These are phyloP conservation scores for Didymella keratinophila DNA, from an alignment of 2,329 filamentous ascomycete genomes.

Conservation along the genomic window DNA sequence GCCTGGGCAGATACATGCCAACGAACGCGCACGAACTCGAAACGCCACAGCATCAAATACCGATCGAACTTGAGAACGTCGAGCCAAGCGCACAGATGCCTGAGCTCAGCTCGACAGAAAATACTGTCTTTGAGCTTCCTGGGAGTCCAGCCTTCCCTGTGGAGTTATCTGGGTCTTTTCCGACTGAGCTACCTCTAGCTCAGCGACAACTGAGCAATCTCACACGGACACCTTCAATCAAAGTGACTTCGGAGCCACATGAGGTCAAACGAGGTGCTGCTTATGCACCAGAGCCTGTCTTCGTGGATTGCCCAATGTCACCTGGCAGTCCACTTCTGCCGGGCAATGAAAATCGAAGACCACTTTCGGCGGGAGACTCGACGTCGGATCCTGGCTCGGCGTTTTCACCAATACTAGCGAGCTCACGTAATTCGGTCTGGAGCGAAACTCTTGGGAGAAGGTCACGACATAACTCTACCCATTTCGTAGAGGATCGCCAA, in stretches of 20 bases:
- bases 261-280: conserved; percentile 52
- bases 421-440: conserved; percentile 8
- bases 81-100: conserved; percentile 15
- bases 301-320: conserved; percentile 23
- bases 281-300: conserved; percentile 57
- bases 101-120: conserved; percentile 37
- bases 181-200: not conserved
- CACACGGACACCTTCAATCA: conserved; percentile 23
- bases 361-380: conserved; percentile 11
- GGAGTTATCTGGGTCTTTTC: conserved; percentile 38
- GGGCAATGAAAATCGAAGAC: conserved; percentile 14
- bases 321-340: conserved; percentile 26
- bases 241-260: conserved; percentile 45
- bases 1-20: conserved; percentile 28
- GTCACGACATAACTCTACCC: conserved; percentile 34
- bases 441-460: conserved; percentile 6
- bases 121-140: conserved; percentile 35
- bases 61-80: conserved; percentile 34
- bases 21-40: conserved; percentile 42
- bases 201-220: not conserved
- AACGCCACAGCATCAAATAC: conserved; percentile 17
- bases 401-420: conserved; percentile 27
- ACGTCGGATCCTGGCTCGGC: conserved; percentile 12
- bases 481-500: conserved; percentile 42
- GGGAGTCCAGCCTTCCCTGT: conserved; percentile 39